Base-by-base conservation (phyloP, 805 yeast species). In the Blastobotrys mokoenaii region DNA sequence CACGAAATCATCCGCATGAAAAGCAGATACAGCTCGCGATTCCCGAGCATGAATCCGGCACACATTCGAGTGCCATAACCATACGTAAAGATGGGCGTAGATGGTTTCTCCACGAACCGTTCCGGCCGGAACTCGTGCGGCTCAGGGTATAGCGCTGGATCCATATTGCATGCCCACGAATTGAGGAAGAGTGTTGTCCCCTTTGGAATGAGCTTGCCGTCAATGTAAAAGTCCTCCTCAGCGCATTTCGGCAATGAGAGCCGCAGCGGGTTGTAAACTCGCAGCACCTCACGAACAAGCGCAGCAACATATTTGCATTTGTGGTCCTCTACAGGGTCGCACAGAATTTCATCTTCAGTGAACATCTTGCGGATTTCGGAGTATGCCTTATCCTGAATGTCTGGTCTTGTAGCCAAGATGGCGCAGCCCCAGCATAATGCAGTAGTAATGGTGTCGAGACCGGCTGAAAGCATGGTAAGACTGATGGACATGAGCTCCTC, bases 41-140 rank as follows among this genome's bases (percentile, higher is more conserved):
- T 65, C 0, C 85, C 85, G 39, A 82, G 65, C 45, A 72, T 69
- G 43, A 70, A 71, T 0, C 89, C 90, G 0, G 81, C 69, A 58
- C 90, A 83, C 76, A 72, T 77, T 41, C 90, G 62, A 1, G 82
- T 67, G 0, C 90, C 90, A 20, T 72, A 69, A 0, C 89, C 90
- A 61, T 51, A 58, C 3, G 60, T 49, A 43, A 50, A 58, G 15
- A 15, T 15, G 5, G 32, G 18, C 11, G 43, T 27, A 7, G 36
- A n/a, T 12, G 11, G 12, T 12, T 45, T 33, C 16, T 45, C 38
- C 10, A 47, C 12, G 32, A 41, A 47, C 20, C 50, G 15, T 7
- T 47, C 47, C 7, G 47, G 44, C 15, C 34, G 16, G 39, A 47
- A 47, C 17, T 38, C 41, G 18, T 34, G 39, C 2, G 51, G 49